Percentiles rank a stretch among this genome's conserved stretches.
phyloP scores from a whole-genome alignment of 805 yeast species.

The Candida coleopterorum region DNA sequence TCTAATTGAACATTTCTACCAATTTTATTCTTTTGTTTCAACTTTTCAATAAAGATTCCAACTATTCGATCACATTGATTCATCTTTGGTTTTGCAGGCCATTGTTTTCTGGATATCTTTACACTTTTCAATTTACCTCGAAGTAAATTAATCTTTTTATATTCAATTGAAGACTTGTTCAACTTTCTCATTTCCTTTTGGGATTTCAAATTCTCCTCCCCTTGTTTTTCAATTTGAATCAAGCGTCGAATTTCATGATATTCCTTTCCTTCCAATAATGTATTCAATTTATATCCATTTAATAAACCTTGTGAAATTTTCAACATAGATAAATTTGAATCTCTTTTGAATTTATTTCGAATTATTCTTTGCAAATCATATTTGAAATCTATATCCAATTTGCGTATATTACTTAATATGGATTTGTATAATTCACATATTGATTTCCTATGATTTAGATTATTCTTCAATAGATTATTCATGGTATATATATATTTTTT shows the following conservation, averaged over 20 bases:
- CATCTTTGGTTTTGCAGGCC: background rate
- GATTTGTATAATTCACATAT: slow-evolving; percentile 10
- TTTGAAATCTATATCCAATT: background rate
- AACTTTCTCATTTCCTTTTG: background rate
- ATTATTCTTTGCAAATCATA: background rate
- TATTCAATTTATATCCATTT: background rate
- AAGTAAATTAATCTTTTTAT: slow-evolving; percentile 1
- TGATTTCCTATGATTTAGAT: slow-evolving; percentile 3
- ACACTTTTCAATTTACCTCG: slow-evolving; percentile 4
- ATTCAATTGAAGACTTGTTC: background rate
- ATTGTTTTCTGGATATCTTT: slow-evolving; percentile 1
- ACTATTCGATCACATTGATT: slow-evolving; percentile 7
- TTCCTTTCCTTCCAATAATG: background rate
- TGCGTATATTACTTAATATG: slow-evolving; percentile 7
- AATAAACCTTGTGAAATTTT: background rate
- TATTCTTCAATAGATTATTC: slow-evolving; percentile 4
- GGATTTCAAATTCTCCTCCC: background rate
- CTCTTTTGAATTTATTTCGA: background rate
- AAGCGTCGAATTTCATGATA: background rate
- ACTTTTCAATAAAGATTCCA: slow-evolving; percentile 23
- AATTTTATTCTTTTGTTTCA: slow-evolving; percentile 21
- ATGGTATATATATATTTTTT: background rate
- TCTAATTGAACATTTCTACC: slow-evolving; percentile 24
- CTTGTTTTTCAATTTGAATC: background rate
- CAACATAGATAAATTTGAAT: too few species aligned